Base-by-base conservation (phyloP, 257 asterid species). In the Solanum chaucha region DNA sequence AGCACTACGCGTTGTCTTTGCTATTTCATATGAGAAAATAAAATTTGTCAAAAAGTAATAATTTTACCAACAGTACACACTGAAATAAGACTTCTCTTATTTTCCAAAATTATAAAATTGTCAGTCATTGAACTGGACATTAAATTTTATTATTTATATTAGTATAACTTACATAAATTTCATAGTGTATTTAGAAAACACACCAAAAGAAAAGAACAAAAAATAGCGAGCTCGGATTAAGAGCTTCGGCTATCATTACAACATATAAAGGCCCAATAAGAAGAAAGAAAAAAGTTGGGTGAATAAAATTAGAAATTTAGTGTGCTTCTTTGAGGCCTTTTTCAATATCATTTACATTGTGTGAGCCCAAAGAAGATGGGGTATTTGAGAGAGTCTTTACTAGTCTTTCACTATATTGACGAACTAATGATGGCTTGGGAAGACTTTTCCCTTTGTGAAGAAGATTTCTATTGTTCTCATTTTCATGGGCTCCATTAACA, bases 391-490 rank as follows among this genome's bases (percentile, higher is more conserved):
- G 15, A 1, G 92, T 88, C 84, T 90, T 93, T 32, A 30, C 78
- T 36, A 92, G 74, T 28, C 89, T 89, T 2, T 85, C 88, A 87
- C 91, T 87, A 10, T 93, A 93, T 2, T 93, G 90, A 67, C 91
- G 88, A 70, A 24, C 86, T n/a, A 28, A 2, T 0, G 89, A 74
- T 80, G 92, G 91, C 87, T 91, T 90, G 0, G 95, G 95, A 20
- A 91, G 92, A 88, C 93, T 93, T 73, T 3, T 68, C 40, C 88
- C 92, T 89, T 88, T 92, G 86, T 28, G 35, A 32, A 91, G 90
- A 34, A 91, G 90, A 34, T 89, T 89, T 80, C 73, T 72, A 73
- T 8, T 88, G 2, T 75, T 90, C 26, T 30, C 36, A 6, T 7
- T 89, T 2, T 88, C 87, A 46, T 40, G 80, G 8, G 85, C 87